These are phyloP conservation scores for Biscogniauxia marginata DNA, from an alignment of 2,329 filamentous ascomycete genomes.

Conservation along the genomic window DNA sequence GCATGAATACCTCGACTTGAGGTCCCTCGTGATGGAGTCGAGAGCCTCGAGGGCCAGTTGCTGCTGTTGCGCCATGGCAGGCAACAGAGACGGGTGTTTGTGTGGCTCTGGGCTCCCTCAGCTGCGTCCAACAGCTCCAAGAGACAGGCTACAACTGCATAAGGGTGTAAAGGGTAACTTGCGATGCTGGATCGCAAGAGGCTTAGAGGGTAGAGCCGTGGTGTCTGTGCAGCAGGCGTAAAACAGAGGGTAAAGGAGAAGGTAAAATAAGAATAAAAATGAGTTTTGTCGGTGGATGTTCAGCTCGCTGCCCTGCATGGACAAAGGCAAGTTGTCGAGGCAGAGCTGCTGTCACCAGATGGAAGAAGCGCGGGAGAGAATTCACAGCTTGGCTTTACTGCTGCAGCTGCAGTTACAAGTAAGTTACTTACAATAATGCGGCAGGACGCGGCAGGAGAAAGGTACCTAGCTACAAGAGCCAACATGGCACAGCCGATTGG, in stretches of 20 bases:
- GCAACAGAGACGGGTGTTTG: conserved; percentile 7
- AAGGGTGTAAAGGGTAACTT: conserved; percentile 16
- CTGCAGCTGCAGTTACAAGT: no score
- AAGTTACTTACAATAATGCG: no score
- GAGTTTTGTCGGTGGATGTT: not conserved
- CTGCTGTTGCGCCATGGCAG: conserved; percentile 44
- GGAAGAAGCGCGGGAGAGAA: not conserved
- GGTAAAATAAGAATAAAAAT: not conserved
- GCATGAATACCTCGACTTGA: conserved; percentile 52
- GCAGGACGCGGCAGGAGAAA: no score
- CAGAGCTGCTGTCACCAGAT: not conserved
- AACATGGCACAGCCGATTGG: no score
- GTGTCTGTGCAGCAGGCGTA: no score
- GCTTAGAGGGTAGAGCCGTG: not conserved
- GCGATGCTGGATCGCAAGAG: conserved; percentile 24
- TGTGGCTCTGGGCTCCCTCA: conserved; percentile 15
- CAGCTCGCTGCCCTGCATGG: not conserved
- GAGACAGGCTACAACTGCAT: conserved; percentile 26
- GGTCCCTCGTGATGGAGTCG: conserved; percentile 53
- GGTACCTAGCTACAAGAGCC: no score
- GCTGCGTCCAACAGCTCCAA: conserved; percentile 33
- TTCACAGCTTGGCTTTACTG: no score
- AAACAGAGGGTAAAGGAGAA: not conserved
- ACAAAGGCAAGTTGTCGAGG: not conserved
- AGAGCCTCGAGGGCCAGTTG: conserved; percentile 55